Percentiles rank a stretch among this genome's conserved stretches.
phyloP scores from a whole-genome alignment of 768 basidiomycete species.

The Baorangia bicolor region DNA sequence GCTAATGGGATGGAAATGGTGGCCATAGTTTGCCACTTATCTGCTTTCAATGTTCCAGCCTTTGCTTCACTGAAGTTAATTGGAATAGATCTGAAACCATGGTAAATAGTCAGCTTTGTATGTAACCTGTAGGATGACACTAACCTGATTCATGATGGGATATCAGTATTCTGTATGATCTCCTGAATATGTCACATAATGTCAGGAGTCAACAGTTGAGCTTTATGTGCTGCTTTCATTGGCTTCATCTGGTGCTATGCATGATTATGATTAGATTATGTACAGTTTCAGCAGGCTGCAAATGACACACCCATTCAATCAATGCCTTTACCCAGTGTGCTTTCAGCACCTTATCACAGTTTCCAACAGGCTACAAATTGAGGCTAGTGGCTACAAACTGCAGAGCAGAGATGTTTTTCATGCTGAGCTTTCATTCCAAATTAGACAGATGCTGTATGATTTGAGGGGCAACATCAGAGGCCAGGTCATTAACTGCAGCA shows the following conservation, averaged over 20 bases:
- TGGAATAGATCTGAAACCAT: neutral
- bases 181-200: neutral
- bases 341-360: neutral
- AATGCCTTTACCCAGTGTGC: conserved; percentile 5
- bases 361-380: neutral
- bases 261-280: too few relatives aligned
- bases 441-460: neutral
- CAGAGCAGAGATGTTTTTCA: neutral
- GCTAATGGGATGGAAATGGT: too few relatives aligned
- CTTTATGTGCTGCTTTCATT: neutral
- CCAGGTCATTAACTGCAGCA: neutral
- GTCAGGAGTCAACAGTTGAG: neutral
- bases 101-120: neutral
- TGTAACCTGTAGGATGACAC: too few relatives aligned
- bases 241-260: neutral
- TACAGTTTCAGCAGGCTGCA: neutral
- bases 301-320: conserved; percentile 4
- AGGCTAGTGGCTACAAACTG: neutral
- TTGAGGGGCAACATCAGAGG: neutral
- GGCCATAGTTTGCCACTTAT: too few relatives aligned
- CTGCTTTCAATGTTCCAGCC: conserved; percentile 19
- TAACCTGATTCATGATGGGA: conserved; percentile 16
- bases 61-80: conserved; percentile 16
- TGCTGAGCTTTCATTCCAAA: neutral
- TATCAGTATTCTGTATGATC: neutral